A percentile compares a stretch with the other conserved stretches of the same genome.
Evolutionary conservation across 2,329 filamentous ascomycete species (phyloP).

Genomic region (Lachnellula hyalina): DNA sequence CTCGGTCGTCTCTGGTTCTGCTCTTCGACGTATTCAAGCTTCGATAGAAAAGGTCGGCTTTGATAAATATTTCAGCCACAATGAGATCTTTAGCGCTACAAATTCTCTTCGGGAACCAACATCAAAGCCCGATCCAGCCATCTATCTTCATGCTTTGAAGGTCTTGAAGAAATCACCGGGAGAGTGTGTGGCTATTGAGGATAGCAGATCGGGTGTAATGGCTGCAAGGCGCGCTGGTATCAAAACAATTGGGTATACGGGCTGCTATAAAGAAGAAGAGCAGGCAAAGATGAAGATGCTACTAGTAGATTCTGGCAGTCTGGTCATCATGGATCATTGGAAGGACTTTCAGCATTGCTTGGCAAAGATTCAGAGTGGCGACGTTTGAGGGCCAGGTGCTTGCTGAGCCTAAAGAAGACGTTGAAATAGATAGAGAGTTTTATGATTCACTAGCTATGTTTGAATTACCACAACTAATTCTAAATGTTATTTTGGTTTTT

Average conservation of each 20-base stretch:
- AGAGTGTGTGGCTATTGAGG: constrained; percentile 78
- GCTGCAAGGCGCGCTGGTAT: constrained; percentile 75
- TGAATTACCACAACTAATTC: no score
- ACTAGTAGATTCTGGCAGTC: constrained; percentile 56
- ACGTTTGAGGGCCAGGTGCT: constrained; percentile 5
- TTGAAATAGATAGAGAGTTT: no score
- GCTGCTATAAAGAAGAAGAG: constrained; percentile 58
- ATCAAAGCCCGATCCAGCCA: constrained; percentile 83
- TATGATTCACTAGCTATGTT: no score
- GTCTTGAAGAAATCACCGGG: constrained; percentile 63
- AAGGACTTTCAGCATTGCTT: constrained; percentile 40
- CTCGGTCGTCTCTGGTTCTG: constrained; percentile 76
- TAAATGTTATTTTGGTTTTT: no score
- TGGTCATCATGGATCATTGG: constrained; percentile 58
- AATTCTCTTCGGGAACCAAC: constrained; percentile 74
- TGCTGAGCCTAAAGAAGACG: neutral
- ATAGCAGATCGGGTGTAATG: constrained; percentile 79
- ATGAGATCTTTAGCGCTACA: constrained; percentile 76
- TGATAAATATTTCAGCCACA: constrained; percentile 70
- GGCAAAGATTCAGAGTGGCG: constrained; percentile 22
- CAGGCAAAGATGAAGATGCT: constrained; percentile 59
- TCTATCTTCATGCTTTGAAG: constrained; percentile 76
- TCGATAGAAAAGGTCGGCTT: constrained; percentile 75
- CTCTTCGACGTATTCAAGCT: constrained; percentile 70
- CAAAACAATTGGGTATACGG: constrained; percentile 78